Percentiles rank a stretch among this genome's conserved stretches.
Conservation (phyloP, 2,329 filamentous ascomycete genomes). For the Stromatinia cepivora region DNA sequence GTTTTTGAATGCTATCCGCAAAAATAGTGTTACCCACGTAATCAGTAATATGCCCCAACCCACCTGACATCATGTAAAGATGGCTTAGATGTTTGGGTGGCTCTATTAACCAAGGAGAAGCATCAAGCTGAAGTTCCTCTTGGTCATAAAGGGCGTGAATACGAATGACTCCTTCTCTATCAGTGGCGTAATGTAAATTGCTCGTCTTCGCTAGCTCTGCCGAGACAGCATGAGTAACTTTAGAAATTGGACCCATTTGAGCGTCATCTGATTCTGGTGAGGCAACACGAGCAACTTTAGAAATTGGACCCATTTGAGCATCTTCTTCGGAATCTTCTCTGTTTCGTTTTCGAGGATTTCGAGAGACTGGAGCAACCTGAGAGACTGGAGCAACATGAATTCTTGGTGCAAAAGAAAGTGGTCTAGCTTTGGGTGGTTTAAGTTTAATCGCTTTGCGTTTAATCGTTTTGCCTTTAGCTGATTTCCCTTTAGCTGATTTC, state of each 20-base stretch:
- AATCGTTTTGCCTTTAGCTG: neutral
- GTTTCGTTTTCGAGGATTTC: neutral
- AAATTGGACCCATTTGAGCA: neutral
- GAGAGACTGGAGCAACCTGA: neutral
- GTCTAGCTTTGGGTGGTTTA: neutral
- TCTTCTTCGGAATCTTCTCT: neutral
- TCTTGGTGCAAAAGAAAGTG: neutral
- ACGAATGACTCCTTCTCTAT: no score
- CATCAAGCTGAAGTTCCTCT: no score
- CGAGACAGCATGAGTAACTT: neutral
- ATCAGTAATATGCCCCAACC: neutral
- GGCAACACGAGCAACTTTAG: constrained; percentile 44
- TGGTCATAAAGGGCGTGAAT: no score
- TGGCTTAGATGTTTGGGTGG: no score
- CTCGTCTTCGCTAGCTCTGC: no score
- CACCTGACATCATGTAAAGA: neutral
- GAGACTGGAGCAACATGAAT: neutral
- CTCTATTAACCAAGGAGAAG: no score
- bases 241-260: neutral
- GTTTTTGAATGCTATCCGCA: neutral
- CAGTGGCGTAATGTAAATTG: no score
- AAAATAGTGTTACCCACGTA: neutral
- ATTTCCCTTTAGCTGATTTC: no score
- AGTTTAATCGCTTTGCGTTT: neutral
- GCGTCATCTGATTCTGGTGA: neutral